Evolutionary conservation across 306 rosid species (phyloP).

Genomic region (Rubus idaeus): DNA sequence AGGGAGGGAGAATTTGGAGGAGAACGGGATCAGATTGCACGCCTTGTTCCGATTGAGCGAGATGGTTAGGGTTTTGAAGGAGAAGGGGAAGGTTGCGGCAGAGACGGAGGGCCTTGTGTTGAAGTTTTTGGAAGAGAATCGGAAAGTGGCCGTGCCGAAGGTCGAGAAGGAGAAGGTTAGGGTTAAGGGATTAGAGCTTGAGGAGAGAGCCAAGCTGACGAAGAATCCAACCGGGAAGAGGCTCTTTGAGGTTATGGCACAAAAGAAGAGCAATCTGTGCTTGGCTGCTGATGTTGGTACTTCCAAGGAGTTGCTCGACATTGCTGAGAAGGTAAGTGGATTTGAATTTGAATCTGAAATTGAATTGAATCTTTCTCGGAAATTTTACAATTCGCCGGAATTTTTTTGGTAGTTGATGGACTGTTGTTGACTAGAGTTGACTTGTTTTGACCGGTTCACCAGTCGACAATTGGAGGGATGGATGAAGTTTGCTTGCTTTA

Average conservation of each 20-base stretch:
- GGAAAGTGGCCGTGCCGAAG: constrained; percentile 54
- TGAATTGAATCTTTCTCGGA: too few species aligned
- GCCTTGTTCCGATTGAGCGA: constrained; percentile 62
- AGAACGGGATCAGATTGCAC: constrained; percentile 66
- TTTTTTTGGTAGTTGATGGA: background rate
- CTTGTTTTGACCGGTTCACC: background rate
- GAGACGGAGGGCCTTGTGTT: constrained; percentile 57
- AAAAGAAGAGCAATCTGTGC: constrained; percentile 80
- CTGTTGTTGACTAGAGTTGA: constrained; percentile 3
- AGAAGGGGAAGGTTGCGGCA: constrained; percentile 67
- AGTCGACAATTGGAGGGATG: background rate
- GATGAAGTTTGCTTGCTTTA: background rate
- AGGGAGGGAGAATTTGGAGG: constrained; percentile 79
- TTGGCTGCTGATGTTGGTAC: constrained; percentile 90
- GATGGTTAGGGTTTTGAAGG: constrained; percentile 74
- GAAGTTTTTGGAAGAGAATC: constrained; percentile 73
- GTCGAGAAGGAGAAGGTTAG: constrained; percentile 24
- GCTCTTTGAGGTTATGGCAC: constrained; percentile 70
- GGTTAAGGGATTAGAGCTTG: constrained; percentile 50
- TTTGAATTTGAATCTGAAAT: background rate
- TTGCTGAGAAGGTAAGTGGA: constrained; percentile 66
- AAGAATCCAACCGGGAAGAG: constrained; percentile 86
- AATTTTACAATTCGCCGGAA: background rate
- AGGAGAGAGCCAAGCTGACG: constrained; percentile 65
- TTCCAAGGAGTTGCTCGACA: constrained; percentile 71